These are phyloP conservation scores for Paramecium biaurelia DNA, from an alignment of 73 alveolate genomes.

Conservation along the genomic window DNA sequence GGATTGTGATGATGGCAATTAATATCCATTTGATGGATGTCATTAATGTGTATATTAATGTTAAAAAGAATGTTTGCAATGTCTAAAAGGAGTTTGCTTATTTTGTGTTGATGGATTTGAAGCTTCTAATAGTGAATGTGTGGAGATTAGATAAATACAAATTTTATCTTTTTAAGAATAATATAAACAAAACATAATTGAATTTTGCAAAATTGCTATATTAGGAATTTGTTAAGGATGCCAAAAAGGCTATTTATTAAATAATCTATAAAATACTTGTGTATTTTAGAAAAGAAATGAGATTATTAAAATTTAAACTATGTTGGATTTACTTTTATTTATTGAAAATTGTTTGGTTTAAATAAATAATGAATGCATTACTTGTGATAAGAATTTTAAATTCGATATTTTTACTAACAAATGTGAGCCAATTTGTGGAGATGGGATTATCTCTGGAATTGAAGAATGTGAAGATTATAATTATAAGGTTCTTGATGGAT, in stretches of 20 bases:
- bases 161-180: not conserved
- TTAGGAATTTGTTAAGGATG: not conserved
- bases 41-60: not conserved
- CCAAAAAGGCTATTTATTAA: not conserved
- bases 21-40: not conserved
- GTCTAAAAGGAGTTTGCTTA: not conserved
- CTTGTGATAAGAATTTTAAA: not conserved
- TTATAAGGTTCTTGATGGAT: not conserved
- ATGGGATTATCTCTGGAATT: not conserved
- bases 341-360: not conserved
- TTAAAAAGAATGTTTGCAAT: not conserved
- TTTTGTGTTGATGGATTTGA: not conserved
- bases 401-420: not conserved
- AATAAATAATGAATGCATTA: not conserved
- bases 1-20: constrained; percentile 31
- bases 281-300: not conserved
- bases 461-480: not conserved
- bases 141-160: not conserved
- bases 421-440: not conserved
- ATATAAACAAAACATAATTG: not conserved
- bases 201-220: not conserved
- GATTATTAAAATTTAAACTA: not conserved
- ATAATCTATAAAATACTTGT: not conserved
- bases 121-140: not conserved
- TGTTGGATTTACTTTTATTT: not conserved